Evolutionary conservation across 495 filamentous ascomycete species (phyloP).

Genomic region (Usnea hakonensis): DNA sequence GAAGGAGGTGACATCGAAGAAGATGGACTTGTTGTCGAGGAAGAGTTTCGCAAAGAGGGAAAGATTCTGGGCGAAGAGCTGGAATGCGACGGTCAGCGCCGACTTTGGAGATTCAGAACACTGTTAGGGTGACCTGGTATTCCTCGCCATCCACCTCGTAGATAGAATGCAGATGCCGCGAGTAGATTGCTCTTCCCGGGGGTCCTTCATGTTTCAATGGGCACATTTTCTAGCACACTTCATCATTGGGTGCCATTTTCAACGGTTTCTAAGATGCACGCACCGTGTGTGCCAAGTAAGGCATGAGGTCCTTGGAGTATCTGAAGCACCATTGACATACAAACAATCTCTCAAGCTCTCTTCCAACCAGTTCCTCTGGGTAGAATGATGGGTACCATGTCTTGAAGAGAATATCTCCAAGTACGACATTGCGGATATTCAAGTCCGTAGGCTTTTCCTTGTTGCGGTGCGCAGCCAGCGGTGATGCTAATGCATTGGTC

Average conservation of each 20-base stretch:
- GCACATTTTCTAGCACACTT: slow-evolving; percentile 42
- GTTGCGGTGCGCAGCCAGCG: slow-evolving; percentile 21
- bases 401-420: slow-evolving; percentile 65
- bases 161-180: slow-evolving; percentile 55
- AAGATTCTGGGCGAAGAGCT: slow-evolving; percentile 92
- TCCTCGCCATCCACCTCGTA: slow-evolving; percentile 88
- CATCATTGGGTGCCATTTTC: slow-evolving; percentile 27
- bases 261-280: slow-evolving; percentile 27
- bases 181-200: slow-evolving; percentile 48
- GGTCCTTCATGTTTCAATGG: slow-evolving; percentile 21
- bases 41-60: slow-evolving; percentile 97
- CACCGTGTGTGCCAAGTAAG: slow-evolving; percentile 50
- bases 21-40: slow-evolving; percentile 95
- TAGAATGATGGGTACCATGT: slow-evolving; percentile 76
- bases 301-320: slow-evolving; percentile 66
- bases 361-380: slow-evolving; percentile 66
- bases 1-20: slow-evolving; percentile 92
- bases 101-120: neutral
- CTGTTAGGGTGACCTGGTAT: slow-evolving; percentile 32
- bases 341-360: slow-evolving; percentile 58
- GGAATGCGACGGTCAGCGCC: slow-evolving; percentile 1
- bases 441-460: slow-evolving; percentile 41
- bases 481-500: slow-evolving; percentile 11
- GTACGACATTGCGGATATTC: slow-evolving; percentile 65
- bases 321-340: slow-evolving; percentile 92